Conservation (phyloP, 2,329 filamentous ascomycete genomes). For the Pyrenophora graminea region DNA sequence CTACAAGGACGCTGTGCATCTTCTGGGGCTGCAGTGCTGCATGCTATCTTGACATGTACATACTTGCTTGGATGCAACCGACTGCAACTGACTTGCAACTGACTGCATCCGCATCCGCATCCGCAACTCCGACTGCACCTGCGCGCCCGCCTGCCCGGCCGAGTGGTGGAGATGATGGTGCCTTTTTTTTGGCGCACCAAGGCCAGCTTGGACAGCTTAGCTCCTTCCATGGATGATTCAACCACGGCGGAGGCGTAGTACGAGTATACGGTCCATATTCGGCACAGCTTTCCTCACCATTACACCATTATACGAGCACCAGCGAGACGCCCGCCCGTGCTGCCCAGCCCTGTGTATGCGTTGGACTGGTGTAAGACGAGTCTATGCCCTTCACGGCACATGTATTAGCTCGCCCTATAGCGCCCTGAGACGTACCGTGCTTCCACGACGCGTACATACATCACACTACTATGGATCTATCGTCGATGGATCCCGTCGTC, state of each 20-base stretch:
- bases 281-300: conserved; percentile 28
- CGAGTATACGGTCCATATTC: conserved; percentile 27
- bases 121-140: neutral
- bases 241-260: conserved; percentile 30
- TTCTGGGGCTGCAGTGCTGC: conserved; percentile 18
- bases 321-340: conserved; percentile 23
- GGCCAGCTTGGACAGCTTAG: conserved; percentile 17
- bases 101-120: neutral
- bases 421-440: conserved; percentile 44
- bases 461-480: conserved; percentile 20
- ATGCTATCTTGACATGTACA: neutral
- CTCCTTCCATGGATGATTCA: conserved; percentile 24
- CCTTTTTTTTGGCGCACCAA: conserved; percentile 29
- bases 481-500: conserved; percentile 31
- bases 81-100: neutral
- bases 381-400: conserved; percentile 35
- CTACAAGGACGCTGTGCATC: conserved; percentile 2
- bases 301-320: conserved; percentile 23
- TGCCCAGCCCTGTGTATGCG: conserved; percentile 14
- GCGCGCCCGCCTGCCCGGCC: conserved; percentile 21
- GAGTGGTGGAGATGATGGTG: conserved; percentile 35
- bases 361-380: conserved; percentile 25
- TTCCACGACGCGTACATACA: conserved; percentile 37
- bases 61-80: neutral
- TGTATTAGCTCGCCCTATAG: conserved; percentile 37